Conservation (phyloP, 2,329 filamentous ascomycete species). For the Sclerotinia glacialis region DNA sequence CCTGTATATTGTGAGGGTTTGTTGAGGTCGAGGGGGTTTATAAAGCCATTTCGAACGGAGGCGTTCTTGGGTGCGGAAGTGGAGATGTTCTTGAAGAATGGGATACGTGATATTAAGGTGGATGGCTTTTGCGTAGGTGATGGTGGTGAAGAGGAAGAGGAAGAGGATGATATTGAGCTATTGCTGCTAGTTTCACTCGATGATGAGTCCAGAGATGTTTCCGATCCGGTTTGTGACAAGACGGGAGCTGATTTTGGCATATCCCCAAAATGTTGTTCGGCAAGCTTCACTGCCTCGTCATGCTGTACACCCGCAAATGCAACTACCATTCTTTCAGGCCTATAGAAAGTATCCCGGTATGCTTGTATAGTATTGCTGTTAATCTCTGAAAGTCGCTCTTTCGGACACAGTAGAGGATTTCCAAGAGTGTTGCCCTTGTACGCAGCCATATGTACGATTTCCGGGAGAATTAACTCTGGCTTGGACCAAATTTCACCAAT, state of each 20-base stretch:
- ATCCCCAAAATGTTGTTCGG: conserved; percentile 85
- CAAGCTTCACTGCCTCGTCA: conserved; percentile 70
- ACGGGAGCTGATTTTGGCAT: conserved; percentile 62
- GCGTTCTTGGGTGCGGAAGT: conserved; percentile 66
- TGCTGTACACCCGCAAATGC: conserved; percentile 93
- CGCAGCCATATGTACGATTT: conserved; percentile 91
- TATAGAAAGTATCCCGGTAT: conserved; percentile 82
- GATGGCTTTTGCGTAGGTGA: conserved; percentile 52
- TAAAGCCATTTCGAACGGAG: conserved; percentile 49
- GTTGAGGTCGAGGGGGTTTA: conserved; percentile 47
- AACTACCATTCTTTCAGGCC: conserved; percentile 86
- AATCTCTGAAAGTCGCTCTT: conserved; percentile 75
- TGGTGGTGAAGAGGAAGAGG: conserved; percentile 40
- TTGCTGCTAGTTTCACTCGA: conserved; percentile 37
- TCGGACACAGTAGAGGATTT: conserved; percentile 87
- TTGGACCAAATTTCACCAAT: conserved; percentile 97
- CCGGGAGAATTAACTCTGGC: conserved; percentile 91
- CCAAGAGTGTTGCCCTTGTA: conserved; percentile 96
- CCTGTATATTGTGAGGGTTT: conserved; percentile 82
- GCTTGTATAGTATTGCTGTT: conserved; percentile 68
- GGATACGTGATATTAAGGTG: conserved; percentile 75
- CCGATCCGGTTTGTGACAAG: conserved; percentile 56
- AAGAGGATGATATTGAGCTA: conserved; percentile 42
- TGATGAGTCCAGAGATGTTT: conserved; percentile 51
- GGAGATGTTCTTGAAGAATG: conserved; percentile 86